phyloP scores from a whole-genome alignment of 106 monocot genomes.

The Agapanthus africanus region DNA sequence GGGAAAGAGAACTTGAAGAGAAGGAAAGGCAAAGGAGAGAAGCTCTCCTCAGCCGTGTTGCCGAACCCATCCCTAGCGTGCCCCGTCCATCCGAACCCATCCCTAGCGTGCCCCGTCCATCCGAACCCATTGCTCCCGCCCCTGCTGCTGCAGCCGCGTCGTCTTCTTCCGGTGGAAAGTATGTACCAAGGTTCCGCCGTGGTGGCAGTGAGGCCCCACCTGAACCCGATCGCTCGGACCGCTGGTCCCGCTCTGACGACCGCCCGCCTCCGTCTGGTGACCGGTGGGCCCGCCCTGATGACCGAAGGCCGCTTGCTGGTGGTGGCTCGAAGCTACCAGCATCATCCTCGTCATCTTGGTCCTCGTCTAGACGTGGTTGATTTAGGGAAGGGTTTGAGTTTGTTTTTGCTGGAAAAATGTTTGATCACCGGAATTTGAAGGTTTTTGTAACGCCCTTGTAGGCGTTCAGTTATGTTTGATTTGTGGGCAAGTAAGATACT shows the following conservation, averaged over 20 bases:
- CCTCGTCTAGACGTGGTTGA: no score
- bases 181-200: slow-evolving; percentile 62
- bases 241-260: slow-evolving; percentile 38
- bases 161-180: slow-evolving; percentile 28
- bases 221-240: slow-evolving; percentile 21
- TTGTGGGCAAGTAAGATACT: no score
- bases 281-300: slow-evolving; percentile 16
- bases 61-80: background rate
- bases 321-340: no score
- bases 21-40: slow-evolving; percentile 46
- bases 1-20: slow-evolving; percentile 87
- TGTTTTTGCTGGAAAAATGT: no score
- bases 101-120: slow-evolving; percentile 6
- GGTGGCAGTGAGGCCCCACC: slow-evolving; percentile 5
- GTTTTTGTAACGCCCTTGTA: no score
- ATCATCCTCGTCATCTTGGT: no score
- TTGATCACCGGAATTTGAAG: no score
- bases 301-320: slow-evolving; percentile 9
- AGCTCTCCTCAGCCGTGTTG: slow-evolving; percentile 3
- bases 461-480: no score
- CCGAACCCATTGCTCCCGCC: slow-evolving; percentile 23
- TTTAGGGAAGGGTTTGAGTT: no score
- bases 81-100: slow-evolving; percentile 16
- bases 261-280: slow-evolving; percentile 32
- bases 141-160: slow-evolving; percentile 17